Evolutionary conservation across 257 asterid species (phyloP), one percentile per base, ranked within the genome.

Genomic region (Pogostemon cablin): DNA sequence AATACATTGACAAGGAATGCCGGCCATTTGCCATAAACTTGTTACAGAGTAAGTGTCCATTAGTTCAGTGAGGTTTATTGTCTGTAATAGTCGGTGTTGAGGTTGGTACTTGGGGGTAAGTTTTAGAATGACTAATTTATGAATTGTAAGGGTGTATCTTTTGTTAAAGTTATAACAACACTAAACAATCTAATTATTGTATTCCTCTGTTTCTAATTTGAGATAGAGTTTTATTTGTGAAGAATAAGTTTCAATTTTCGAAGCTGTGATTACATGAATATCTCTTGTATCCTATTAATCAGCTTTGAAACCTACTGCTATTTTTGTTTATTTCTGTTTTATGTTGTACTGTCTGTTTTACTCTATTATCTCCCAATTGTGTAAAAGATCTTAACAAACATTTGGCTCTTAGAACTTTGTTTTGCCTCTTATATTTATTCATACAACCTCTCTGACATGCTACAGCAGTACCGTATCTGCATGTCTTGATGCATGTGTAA

Each of bases 391-490:
- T 48, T 34, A 17, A 39, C 47, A 25, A 25, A 25, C 54, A 58
- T 25, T 58, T 57, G 71, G 48, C 8, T 42, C 63, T 50, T 15
- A 60, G 4, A 42, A 64, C n/a, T 43, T 12, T 46, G 44, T 65
- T 55, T 48, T 48, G 62, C 32, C 59, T 80, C 68, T 34, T 47
- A 62, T 32, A 10, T 5, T 73, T 42, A 44, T 34, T 73, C 11
- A 9, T 41, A 59, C 41, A 50, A 20, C 56, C 71, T 72, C 69
- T 40, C 50, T 32, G 57, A 74, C 54, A 17, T 41, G 65, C 15
- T 52, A 74, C 54, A 17, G 47, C 65, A 34, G 47, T 61, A 35
- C 46, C 67, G 7, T 60, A 6, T 53, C 39, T 17, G 43, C 73
- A 58, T 38, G 61, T 41, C 42, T 42, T 42, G 15, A 32, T 55